Evolutionary conservation across 345 rosid species (phyloP), one percentile per base, ranked within the genome.

Genomic region (Euphorbia pulcherrima): DNA sequence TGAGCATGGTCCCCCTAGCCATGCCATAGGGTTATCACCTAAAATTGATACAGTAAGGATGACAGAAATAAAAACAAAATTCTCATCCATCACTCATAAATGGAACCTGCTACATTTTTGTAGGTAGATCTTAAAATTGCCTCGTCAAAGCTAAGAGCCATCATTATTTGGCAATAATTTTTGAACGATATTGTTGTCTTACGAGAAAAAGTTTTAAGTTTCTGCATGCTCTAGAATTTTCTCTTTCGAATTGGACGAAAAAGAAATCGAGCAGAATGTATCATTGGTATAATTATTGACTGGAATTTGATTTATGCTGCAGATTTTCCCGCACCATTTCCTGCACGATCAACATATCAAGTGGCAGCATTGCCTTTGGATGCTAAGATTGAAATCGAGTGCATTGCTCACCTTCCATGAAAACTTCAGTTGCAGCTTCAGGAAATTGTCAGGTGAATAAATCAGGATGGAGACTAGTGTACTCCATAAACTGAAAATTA

Each of bases 321-420:
- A 92, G 99, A 92, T 80, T 92, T 95, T 67, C 86, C 90, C 6
- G 83, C 86, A 48, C 90, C 92, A 67, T 78, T 87, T 37, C 99
- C 99, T 5, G 90, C 99, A 37, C 85, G 97, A 37, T 81, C 99
- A 8, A 95, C 99, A 20, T 90, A 84, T 73, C 98, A 92, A 79
- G 99, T 87, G 1, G 98, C 99, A 17, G 99, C 94, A 70, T 75
- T 92, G 84, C 99, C 98, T 9, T 47, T 88, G 72, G 81, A 90
- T 67, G 96, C 98, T 35, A 90, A 69, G 87, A 84, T 92, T 46
- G 99, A 92, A 85, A 87, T 95, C 9, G 97, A 95, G 73, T 90
- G 99, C 84, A 88, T 92, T 72, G 98, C 98, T 23, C 72, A 88
- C 51, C 89, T 88, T 35, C 68, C 75, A 55, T 64, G 69, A 51